These are phyloP conservation scores for Dalbergia oliveri DNA, from an alignment of 306 rosid genomes.

Conservation along the genomic window DNA sequence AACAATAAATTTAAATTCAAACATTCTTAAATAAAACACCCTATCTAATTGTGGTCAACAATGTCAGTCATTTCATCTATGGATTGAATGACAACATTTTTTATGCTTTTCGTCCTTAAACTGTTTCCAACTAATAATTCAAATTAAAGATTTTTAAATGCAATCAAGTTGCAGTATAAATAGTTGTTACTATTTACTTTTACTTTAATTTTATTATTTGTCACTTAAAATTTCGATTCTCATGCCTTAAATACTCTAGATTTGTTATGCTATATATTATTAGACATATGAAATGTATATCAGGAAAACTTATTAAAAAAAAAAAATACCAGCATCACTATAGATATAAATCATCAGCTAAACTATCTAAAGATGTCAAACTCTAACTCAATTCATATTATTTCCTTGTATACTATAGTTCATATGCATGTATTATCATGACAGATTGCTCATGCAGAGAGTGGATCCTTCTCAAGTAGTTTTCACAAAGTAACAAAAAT, in stretches of 20 bases:
- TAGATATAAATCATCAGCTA: slow-evolving; percentile 21
- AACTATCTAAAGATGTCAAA: neutral
- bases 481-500: slow-evolving; percentile 29
- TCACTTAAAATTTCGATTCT: neutral
- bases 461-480: slow-evolving; percentile 10
- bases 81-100: neutral
- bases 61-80: slow-evolving; percentile 12
- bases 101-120: too few species aligned
- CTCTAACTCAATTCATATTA: slow-evolving; percentile 21
- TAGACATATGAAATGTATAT: slow-evolving; percentile 16
- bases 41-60: neutral
- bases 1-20: slow-evolving; percentile 24
- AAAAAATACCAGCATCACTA: slow-evolving; percentile 34
- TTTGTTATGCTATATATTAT: slow-evolving; percentile 26
- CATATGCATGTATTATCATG: slow-evolving; percentile 32
- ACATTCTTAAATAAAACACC: slow-evolving; percentile 26
- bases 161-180: slow-evolving; percentile 7
- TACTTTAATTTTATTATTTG: neutral
- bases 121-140: neutral
- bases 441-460: slow-evolving; percentile 19
- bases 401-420: slow-evolving; percentile 19
- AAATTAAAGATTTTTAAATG: slow-evolving; percentile 24
- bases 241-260: neutral
- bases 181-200: neutral
- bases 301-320: slow-evolving; percentile 29